These are phyloP conservation scores for Prinsepia uniflora DNA, from an alignment of 306 rosid species.

Conservation along the genomic window DNA sequence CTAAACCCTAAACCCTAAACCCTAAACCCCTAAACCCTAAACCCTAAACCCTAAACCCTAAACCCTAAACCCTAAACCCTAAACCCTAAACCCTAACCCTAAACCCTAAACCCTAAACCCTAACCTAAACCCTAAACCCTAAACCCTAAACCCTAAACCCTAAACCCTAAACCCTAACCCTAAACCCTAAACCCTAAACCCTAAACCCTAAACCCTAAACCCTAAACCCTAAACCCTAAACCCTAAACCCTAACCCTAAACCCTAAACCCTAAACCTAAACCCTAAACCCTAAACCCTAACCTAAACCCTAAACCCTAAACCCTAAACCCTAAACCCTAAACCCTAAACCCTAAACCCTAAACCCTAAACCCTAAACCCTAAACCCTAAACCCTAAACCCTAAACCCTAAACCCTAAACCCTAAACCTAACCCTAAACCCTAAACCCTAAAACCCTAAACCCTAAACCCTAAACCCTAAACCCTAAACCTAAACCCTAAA, in stretches of 20 bases:
- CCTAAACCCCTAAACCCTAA: no score
- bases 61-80: constrained; percentile 17
- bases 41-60: constrained; percentile 19
- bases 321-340: constrained; percentile 20
- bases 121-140: constrained; percentile 15
- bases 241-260: constrained; percentile 15
- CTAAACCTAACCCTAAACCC: no score
- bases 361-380: constrained; percentile 27
- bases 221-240: constrained; percentile 20
- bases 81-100: constrained; percentile 14
- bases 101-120: constrained; percentile 18
- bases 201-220: constrained; percentile 8
- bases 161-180: constrained; percentile 26
- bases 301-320: constrained; percentile 14
- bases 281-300: no score
- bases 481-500: no score
- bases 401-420: constrained; percentile 27
- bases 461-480: neutral
- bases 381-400: constrained; percentile 22
- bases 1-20: constrained; percentile 24
- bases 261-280: constrained; percentile 21
- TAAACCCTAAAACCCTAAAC: constrained; percentile 18
- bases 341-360: constrained; percentile 25
- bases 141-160: constrained; percentile 25
- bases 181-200: constrained; percentile 17